Percentiles rank a stretch among this genome's conserved stretches.
Conservation (phyloP, 345 rosid genomes). For the Gossypium herbaceum region DNA sequence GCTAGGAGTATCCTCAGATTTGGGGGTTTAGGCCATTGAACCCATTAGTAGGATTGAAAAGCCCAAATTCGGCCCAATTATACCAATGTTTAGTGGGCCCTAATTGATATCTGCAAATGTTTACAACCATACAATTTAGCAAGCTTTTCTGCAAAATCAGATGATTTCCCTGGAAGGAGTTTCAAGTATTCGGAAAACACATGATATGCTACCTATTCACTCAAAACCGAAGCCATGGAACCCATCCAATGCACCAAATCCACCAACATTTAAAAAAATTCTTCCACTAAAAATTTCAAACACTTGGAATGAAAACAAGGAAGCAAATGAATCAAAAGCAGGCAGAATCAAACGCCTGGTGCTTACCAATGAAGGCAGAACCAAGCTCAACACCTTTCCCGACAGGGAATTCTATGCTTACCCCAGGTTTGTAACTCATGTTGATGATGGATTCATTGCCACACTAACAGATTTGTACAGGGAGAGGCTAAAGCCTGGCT, state of each 20-base stretch:
- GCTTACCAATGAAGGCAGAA: conserved; percentile 57
- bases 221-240: conserved; percentile 30
- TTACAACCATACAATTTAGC: background rate
- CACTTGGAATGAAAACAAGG: conserved; percentile 30
- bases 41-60: background rate
- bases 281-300: conserved; percentile 25
- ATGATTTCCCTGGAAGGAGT: background rate
- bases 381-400: conserved; percentile 49
- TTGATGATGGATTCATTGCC: conserved; percentile 69
- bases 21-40: background rate
- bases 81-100: conserved; percentile 1
- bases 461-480: conserved; percentile 60
- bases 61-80: background rate
- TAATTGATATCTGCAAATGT: background rate
- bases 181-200: background rate
- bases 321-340: conserved; percentile 37
- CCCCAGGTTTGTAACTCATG: conserved; percentile 86
- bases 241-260: conserved; percentile 7
- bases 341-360: conserved; percentile 69
- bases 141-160: background rate
- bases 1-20: too few species aligned
- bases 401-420: conserved; percentile 70
- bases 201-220: conserved; percentile 27
- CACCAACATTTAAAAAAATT: conserved; percentile 11
- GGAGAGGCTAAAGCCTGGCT: conserved; percentile 53